phyloP scores from a whole-genome alignment of 2,329 filamentous ascomycete genomes.

The Pseudogymnoascus sp. region DNA sequence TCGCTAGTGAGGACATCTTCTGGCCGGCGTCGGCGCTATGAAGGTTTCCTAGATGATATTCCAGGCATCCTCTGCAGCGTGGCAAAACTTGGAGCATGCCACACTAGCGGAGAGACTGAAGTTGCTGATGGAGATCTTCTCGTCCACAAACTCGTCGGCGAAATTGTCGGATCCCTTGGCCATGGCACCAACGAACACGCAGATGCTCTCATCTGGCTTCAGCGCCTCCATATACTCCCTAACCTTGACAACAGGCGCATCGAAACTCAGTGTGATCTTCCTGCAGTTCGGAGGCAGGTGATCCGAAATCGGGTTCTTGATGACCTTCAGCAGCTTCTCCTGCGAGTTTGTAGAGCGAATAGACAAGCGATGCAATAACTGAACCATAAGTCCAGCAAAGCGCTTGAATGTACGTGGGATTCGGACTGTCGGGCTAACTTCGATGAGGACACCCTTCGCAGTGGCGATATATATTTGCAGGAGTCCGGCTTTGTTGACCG shows the following conservation, averaged over 20 bases:
- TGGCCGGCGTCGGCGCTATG: slow-evolving; percentile 5
- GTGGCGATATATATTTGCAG: slow-evolving; percentile 99
- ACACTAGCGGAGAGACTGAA: slow-evolving; percentile 96
- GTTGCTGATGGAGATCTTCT: slow-evolving; percentile 97
- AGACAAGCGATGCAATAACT: slow-evolving; percentile 87
- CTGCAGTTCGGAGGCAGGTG: slow-evolving; percentile 94
- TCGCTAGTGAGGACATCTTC: slow-evolving; percentile 7
- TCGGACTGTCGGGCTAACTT: slow-evolving; percentile 95
- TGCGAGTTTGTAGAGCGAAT: slow-evolving; percentile 95
- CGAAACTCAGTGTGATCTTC: slow-evolving; percentile 94
- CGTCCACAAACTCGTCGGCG: slow-evolving; percentile 87
- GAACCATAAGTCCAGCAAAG: slow-evolving; percentile 97
- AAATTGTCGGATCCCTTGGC: slow-evolving; percentile 95
- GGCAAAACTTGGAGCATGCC: slow-evolving; percentile 98
- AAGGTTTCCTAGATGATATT: slow-evolving; percentile 62
- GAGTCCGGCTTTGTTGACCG: slow-evolving; percentile 95
- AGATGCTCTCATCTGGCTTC: slow-evolving; percentile 80
- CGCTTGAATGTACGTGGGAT: slow-evolving; percentile 98
- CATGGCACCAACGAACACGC: slow-evolving; percentile 97
- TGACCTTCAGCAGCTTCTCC: slow-evolving; percentile 94
- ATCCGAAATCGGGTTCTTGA: slow-evolving; percentile 96
- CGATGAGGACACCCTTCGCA: slow-evolving; percentile 91
- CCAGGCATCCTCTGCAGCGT: slow-evolving; percentile 95
- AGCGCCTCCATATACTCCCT: slow-evolving; percentile 81
- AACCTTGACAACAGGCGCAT: slow-evolving; percentile 77